These are phyloP conservation scores for Fusarium graminum DNA, from an alignment of 2,329 filamentous ascomycete species.

Conservation along the genomic window DNA sequence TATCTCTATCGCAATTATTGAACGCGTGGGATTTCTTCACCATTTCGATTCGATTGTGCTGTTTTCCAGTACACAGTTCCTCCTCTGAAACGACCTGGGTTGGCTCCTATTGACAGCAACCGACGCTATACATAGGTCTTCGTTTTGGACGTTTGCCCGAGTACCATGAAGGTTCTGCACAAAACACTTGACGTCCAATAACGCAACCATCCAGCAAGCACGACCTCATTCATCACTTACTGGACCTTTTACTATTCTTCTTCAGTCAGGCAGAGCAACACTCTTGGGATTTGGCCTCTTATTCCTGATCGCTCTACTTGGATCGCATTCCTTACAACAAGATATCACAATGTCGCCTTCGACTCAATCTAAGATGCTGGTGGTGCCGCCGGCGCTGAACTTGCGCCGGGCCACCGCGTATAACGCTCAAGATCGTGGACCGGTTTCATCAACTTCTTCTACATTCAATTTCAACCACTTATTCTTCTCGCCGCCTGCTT, in stretches of 20 bases:
- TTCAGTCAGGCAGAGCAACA: conserved; percentile 27
- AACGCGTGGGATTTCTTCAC: conserved; percentile 1
- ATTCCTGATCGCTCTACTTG: conserved; percentile 26
- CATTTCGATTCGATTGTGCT: conserved; percentile 6
- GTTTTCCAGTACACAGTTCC: conserved; percentile 6
- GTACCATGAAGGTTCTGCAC: conserved; percentile 14
- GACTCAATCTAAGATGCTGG: conserved; percentile 64
- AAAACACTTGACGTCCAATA: conserved; percentile 31
- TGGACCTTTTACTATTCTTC: conserved; percentile 9
- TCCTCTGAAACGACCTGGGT: conserved; percentile 6
- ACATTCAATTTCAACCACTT: conserved; percentile 76
- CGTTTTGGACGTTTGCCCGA: conserved; percentile 6
- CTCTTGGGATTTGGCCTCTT: conserved; percentile 37
- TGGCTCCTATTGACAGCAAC: conserved; percentile 6
- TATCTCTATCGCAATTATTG: neutral
- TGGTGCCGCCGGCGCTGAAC: conserved; percentile 69
- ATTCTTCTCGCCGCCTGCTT: conserved; percentile 76
- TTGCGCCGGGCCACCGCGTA: conserved; percentile 71
- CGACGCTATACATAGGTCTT: conserved; percentile 5
- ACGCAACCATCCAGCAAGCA: conserved; percentile 9
- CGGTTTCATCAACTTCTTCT: conserved; percentile 71
- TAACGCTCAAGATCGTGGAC: conserved; percentile 64
- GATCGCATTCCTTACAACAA: neutral
- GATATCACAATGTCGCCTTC: conserved; percentile 57
- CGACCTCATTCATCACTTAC: conserved; percentile 25